These are phyloP conservation scores for Sedum album DNA, from an alignment of 164 flowering plant species.

Conservation along the genomic window DNA sequence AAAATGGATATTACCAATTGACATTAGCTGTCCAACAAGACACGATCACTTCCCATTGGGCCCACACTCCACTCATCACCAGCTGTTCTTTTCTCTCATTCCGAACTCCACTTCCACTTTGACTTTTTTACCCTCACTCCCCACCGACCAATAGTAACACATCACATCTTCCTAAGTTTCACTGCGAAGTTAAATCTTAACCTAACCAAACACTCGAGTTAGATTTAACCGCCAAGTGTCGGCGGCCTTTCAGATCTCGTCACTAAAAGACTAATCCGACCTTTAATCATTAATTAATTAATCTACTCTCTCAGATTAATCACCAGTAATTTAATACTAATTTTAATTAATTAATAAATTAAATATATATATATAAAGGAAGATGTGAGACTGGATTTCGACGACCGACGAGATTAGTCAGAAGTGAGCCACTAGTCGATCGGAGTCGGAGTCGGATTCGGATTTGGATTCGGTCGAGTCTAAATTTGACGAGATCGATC, in stretches of 20 bases:
- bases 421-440: not conserved
- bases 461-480: not conserved
- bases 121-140: not conserved
- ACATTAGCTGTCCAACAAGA: not conserved
- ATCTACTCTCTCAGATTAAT: not conserved
- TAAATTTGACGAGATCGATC: not conserved
- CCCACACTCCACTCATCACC: not conserved
- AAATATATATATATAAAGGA: too few relatives aligned
- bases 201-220: not conserved
- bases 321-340: not conserved
- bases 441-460: too few relatives aligned
- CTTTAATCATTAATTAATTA: not conserved
- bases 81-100: not conserved
- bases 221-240: conserved; percentile 1
- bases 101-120: not conserved
- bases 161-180: too few relatives aligned
- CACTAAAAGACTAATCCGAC: not conserved
- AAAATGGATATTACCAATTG: not conserved
- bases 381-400: too few relatives aligned
- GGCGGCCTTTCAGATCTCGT: not conserved
- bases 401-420: too few relatives aligned
- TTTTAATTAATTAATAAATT: not conserved
- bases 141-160: too few relatives aligned
- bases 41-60: not conserved
- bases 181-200: not conserved